A percentile compares a stretch with the other conserved stretches of the same genome.
These are phyloP conservation scores for Boletus patriciae DNA, from an alignment of 768 basidiomycete species.

Conservation along the genomic window DNA sequence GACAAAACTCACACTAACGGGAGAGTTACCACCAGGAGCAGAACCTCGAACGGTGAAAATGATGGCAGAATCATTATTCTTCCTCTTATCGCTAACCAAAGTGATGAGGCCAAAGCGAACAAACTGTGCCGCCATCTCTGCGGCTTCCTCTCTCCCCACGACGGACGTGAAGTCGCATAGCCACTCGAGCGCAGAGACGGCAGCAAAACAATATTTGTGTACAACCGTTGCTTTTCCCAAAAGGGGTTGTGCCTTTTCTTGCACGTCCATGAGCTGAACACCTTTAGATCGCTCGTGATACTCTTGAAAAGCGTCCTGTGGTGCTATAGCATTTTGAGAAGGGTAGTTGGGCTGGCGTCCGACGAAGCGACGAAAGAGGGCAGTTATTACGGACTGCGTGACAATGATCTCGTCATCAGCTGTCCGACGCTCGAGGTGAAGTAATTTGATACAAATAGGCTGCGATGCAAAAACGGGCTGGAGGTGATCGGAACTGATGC, in stretches of 20 bases:
- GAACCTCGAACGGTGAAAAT: slow-evolving; percentile 89
- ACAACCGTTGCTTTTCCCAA: slow-evolving; percentile 43
- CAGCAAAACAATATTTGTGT: slow-evolving; percentile 79
- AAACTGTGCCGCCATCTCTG: slow-evolving; percentile 97
- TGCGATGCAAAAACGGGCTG: slow-evolving; percentile 86
- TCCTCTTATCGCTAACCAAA: slow-evolving; percentile 87
- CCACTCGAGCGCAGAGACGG: slow-evolving; percentile 92
- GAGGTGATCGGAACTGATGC: slow-evolving; percentile 92
- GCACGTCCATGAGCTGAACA: slow-evolving; percentile 66
- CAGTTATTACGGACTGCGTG: slow-evolving; percentile 89
- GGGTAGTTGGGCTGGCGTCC: slow-evolving; percentile 84
- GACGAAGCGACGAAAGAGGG: slow-evolving; percentile 93
- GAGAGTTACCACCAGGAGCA: slow-evolving; percentile 70
- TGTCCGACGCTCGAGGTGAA: slow-evolving; percentile 92
- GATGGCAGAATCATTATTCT: slow-evolving; percentile 88
- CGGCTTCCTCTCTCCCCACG: slow-evolving; percentile 92
- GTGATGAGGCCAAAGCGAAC: slow-evolving; percentile 90
- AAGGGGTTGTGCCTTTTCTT: slow-evolving; percentile 62
- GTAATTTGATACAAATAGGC: slow-evolving; percentile 95
- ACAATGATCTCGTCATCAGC: slow-evolving; percentile 98
- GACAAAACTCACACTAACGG: slow-evolving; percentile 58
- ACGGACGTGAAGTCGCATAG: slow-evolving; percentile 96
- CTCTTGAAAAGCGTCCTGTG: slow-evolving; percentile 62
- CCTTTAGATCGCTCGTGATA: slow-evolving; percentile 82
- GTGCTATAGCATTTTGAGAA: slow-evolving; percentile 42